These are phyloP conservation scores for Phytophthora hibernalis DNA, from an alignment of 352 stramenopile genomes.

Conservation along the genomic window DNA sequence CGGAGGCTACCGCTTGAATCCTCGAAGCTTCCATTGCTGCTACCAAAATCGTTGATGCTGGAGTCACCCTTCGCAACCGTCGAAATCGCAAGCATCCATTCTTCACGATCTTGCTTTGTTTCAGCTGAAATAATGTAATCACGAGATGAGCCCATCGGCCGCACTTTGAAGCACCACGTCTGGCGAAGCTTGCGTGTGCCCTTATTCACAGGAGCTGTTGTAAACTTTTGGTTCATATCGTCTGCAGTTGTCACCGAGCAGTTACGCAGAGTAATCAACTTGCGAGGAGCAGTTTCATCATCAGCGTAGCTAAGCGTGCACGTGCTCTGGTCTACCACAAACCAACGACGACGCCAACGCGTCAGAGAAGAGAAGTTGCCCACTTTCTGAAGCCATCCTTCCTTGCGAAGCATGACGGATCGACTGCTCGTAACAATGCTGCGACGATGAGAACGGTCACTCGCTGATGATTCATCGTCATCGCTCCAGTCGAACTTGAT, in stretches of 20 bases:
- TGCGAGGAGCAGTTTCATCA: conserved; percentile 66
- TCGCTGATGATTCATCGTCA: conserved; percentile 30
- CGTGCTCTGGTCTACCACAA: conserved; percentile 80
- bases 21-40: conserved; percentile 45
- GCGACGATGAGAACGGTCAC: conserved; percentile 50
- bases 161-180: conserved; percentile 86
- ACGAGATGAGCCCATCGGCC: conserved; percentile 63
- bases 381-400: conserved; percentile 87
- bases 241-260: conserved; percentile 78
- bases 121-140: conserved; percentile 86
- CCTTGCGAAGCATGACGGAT: conserved; percentile 72
- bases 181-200: conserved; percentile 76
- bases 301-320: conserved; percentile 85
- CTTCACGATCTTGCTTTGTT: conserved; percentile 90
- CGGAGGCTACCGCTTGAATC: conserved; percentile 28
- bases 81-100: conserved; percentile 90
- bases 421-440: conserved; percentile 64
- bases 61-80: conserved; percentile 75
- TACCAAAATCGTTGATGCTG: conserved; percentile 30
- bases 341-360: conserved; percentile 81
- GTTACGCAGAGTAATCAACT: conserved; percentile 76
- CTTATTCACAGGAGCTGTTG: conserved; percentile 77
- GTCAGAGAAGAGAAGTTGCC: conserved; percentile 76
- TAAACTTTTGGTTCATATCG: conserved; percentile 88
- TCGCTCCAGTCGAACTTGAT: conserved; percentile 85